phyloP scores from a whole-genome alignment of 768 basidiomycete species.

The Hydnomerulius pinastri region DNA sequence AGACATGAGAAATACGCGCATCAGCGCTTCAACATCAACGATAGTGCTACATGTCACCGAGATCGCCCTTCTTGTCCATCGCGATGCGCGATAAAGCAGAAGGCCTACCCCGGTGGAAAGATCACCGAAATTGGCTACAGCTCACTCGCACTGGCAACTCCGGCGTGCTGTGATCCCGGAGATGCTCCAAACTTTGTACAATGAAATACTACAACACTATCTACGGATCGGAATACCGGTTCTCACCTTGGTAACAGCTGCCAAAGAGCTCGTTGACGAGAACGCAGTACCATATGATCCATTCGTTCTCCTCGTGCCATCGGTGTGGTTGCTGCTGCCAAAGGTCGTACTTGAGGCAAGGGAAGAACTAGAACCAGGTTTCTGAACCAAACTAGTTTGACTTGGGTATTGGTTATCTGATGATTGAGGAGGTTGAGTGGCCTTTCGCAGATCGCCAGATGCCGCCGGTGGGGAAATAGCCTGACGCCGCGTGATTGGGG shows the following conservation, averaged over 20 bases:
- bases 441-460: constrained; percentile 15
- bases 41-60: not conserved
- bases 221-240: constrained; percentile 3
- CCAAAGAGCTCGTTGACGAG: constrained; percentile 28
- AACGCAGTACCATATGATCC: constrained; percentile 17
- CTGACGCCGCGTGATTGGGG: constrained; percentile 20
- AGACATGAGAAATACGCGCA: constrained; percentile 9
- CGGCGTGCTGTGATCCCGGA: constrained; percentile 18
- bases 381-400: constrained; percentile 19
- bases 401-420: constrained; percentile 1
- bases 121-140: constrained; percentile 27
- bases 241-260: constrained; percentile 24
- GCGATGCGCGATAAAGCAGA: not conserved
- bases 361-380: constrained; percentile 28
- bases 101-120: constrained; percentile 11
- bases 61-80: not conserved
- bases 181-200: not conserved
- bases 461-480: constrained; percentile 22
- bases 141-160: constrained; percentile 12
- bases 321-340: constrained; percentile 20
- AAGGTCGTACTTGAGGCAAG: constrained; percentile 13
- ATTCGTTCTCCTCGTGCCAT: constrained; percentile 29
- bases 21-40: not conserved
- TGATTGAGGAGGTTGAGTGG: constrained; percentile 3
- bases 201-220: constrained; percentile 17